Evolutionary conservation across 169 alveolate genomes (phyloP).

Genomic region (Plasmodium falciparum): DNA sequence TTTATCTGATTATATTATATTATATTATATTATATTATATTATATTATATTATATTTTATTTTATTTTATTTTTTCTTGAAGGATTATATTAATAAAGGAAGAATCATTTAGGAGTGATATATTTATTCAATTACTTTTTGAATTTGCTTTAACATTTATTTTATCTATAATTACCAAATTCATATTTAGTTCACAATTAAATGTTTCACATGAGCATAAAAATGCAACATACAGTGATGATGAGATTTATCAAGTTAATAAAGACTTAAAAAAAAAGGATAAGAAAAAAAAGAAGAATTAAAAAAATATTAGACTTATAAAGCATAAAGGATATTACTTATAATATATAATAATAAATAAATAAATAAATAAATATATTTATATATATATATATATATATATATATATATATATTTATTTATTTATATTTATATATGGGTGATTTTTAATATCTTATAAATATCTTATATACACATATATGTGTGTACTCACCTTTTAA

Average conservation of each 20-base stretch:
- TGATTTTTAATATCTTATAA: too few species aligned
- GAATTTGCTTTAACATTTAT: slow-evolving; percentile 11
- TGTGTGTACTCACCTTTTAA: too few species aligned
- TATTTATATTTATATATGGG: not conserved
- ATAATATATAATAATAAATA: not conserved
- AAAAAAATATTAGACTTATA: not conserved
- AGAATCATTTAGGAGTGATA: slow-evolving; percentile 23
- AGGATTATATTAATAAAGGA: slow-evolving; percentile 54
- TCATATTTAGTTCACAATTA: slow-evolving; percentile 20
- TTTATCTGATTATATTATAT: not conserved
- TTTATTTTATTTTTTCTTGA: not conserved
- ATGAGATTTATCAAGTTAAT: slow-evolving; percentile 14
- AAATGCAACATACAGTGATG: slow-evolving; percentile 7
- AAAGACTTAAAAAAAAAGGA: slow-evolving; percentile 25
- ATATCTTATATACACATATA: not conserved
- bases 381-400: slow-evolving; percentile 8
- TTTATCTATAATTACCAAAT: slow-evolving; percentile 24
- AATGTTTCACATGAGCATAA: slow-evolving; percentile 7
- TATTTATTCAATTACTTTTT: slow-evolving; percentile 17
- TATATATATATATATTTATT: not conserved
- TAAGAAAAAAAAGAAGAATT: slow-evolving; percentile 23
- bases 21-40: too few species aligned
- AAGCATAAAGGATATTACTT: not conserved
- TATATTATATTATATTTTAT: too few species aligned
- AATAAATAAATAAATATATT: slow-evolving; percentile 1